phyloP scores from a whole-genome alignment of 768 basidiomycete genomes.

The Leccinellum luteum region DNA sequence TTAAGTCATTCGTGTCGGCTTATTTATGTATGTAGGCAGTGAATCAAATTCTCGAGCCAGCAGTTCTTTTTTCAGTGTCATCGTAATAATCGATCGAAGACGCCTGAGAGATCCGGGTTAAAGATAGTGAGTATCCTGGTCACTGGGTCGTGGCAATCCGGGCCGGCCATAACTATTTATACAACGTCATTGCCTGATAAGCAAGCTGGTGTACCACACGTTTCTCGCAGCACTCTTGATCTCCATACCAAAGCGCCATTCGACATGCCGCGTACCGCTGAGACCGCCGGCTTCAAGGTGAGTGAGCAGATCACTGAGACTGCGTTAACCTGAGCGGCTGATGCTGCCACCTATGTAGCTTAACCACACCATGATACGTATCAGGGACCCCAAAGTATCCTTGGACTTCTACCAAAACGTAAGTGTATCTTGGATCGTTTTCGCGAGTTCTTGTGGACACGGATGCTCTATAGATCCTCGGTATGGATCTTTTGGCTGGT shows the following conservation, averaged over 20 bases:
- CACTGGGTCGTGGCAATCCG: neutral
- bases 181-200: conserved; percentile 8
- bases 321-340: neutral
- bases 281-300: conserved; percentile 65
- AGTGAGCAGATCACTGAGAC: neutral
- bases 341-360: conserved; percentile 41
- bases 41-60: neutral
- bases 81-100: too few relatives aligned
- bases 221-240: neutral
- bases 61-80: neutral
- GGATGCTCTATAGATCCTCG: conserved; percentile 44
- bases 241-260: conserved; percentile 10
- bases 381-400: conserved; percentile 84
- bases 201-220: neutral
- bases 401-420: conserved; percentile 79
- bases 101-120: neutral
- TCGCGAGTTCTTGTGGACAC: neutral
- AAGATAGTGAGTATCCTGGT: neutral
- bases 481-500: conserved; percentile 75
- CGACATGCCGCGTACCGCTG: conserved; percentile 61
- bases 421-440: conserved; percentile 14
- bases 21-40: neutral
- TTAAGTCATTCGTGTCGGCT: neutral
- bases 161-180: conserved; percentile 5
- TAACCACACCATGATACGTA: conserved; percentile 86